These are phyloP conservation scores for Aspergillus sergii DNA, from an alignment of 2,329 filamentous ascomycete genomes.

Conservation along the genomic window DNA sequence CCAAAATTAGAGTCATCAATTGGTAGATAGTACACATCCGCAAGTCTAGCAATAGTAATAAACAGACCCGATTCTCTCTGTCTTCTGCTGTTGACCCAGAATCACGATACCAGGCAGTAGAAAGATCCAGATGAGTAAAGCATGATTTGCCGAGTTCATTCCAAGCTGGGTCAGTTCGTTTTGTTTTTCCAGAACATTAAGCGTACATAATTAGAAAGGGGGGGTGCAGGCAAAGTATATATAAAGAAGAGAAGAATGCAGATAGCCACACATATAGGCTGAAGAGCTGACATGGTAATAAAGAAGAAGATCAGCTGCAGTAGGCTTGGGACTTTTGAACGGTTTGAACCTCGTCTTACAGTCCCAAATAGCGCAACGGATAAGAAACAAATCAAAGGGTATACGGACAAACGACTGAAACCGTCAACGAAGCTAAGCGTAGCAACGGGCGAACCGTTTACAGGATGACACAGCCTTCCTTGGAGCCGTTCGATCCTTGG, in stretches of 20 bases:
- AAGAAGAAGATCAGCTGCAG: constrained; percentile 1
- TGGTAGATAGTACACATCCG: constrained; percentile 6
- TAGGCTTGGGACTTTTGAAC: not conserved
- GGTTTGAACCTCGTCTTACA: not conserved
- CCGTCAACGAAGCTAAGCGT: not conserved
- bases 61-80: not conserved
- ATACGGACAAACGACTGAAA: constrained; percentile 18
- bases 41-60: not conserved
- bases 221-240: constrained; percentile 20
- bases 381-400: constrained; percentile 14
- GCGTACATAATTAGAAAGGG: constrained; percentile 15
- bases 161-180: not conserved
- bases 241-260: constrained; percentile 15
- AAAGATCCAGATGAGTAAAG: not conserved
- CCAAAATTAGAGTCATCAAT: constrained; percentile 1
- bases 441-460: constrained; percentile 20
- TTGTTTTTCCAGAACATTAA: constrained; percentile 15
- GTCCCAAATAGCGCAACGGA: not conserved
- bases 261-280: constrained; percentile 13
- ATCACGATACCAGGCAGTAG: not conserved
- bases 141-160: not conserved
- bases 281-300: constrained; percentile 12
- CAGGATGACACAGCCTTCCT: constrained; percentile 39
- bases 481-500: constrained; percentile 35
- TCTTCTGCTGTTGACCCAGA: not conserved